Evolutionary conservation across 768 basidiomycete species (phyloP), one percentile per base, ranked within the genome.

Genomic region (Leccinum fibrillosum): DNA sequence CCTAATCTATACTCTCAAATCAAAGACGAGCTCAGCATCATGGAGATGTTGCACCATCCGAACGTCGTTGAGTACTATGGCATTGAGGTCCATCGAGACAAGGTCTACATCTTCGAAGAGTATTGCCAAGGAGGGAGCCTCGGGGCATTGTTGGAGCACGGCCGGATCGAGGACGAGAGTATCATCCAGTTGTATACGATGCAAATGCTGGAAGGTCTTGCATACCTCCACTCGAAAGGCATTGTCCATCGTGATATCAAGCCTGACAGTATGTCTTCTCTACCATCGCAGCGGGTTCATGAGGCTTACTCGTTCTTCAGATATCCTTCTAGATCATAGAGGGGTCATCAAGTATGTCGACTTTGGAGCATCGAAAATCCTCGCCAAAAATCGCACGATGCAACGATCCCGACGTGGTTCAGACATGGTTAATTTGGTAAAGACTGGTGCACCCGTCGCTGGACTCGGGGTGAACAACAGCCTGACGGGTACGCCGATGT

Each of bases 51-150:
- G 25, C 91, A 92, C 61, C 97, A 99, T 74, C 92, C 92, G 23
- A 98, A 98, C 67, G 90, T 98, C 44, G 97, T 98, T 53, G 94
- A 98, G 74, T 99, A 98, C 72, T 97, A 97, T 67, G 97, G 97
- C 30, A 95, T 99, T 64, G 97, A 99, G 74, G 96, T 98, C 2
- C 96, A 98, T 71, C 89, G 96, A 13, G 96, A 98, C 77, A 94
- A 95, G 75, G 94, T 98, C 17, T 98, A 96, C 75, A 98, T 98
- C 61, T 98, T 98, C 72, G 95, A 98, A 73, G 96, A 98, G 74
- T 99, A 90, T 72, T 99, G 97, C 70, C 90, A 95, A 66, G 94
- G 94, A 39, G 97, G 97, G 8, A 96, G 94, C 72, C 74, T 99
- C 59, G 93, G 90, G 1, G 82, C 90, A 23, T 74, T 97, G 47